These are phyloP conservation scores for Erodium chrysanthum DNA, from an alignment of 441 rosid species.

Conservation along the genomic window DNA sequence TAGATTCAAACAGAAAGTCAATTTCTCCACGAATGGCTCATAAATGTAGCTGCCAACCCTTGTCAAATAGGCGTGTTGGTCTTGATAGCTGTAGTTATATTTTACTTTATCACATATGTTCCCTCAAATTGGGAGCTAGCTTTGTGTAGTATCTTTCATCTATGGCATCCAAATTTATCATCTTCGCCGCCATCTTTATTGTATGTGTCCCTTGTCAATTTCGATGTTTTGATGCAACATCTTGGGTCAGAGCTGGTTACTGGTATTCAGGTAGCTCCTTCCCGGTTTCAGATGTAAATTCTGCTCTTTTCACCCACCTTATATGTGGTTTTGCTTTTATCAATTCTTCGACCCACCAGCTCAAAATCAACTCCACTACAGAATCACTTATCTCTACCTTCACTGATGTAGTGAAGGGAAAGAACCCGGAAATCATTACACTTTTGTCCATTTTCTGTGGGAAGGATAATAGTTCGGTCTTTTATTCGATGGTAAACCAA, in stretches of 20 bases:
- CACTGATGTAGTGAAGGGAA: constrained; percentile 20
- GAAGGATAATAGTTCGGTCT: background rate
- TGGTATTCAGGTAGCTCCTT: constrained; percentile 20
- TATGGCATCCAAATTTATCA: constrained; percentile 11
- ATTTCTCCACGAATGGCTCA: background rate
- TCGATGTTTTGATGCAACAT: constrained; percentile 8
- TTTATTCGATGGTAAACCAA: constrained; percentile 21
- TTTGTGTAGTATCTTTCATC: background rate
- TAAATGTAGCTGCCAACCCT: background rate
- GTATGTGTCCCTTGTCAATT: constrained; percentile 7
- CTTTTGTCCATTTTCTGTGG: constrained; percentile 31
- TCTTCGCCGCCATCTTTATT: constrained; percentile 11
- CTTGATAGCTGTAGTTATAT: background rate
- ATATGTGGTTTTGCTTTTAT: constrained; percentile 28
- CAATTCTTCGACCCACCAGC: constrained; percentile 22
- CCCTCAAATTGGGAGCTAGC: background rate
- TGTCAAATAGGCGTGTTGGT: background rate
- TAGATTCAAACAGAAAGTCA: background rate
- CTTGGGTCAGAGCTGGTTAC: constrained; percentile 32
- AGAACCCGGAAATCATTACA: constrained; percentile 29
- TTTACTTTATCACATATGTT: background rate
- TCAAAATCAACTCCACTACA: constrained; percentile 12
- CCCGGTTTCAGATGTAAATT: constrained; percentile 20
- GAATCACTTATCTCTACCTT: constrained; percentile 21
- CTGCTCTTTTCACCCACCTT: constrained; percentile 37